These are phyloP conservation scores for Starmera quercuum DNA, from an alignment of 805 yeast genomes.

Conservation along the genomic window DNA sequence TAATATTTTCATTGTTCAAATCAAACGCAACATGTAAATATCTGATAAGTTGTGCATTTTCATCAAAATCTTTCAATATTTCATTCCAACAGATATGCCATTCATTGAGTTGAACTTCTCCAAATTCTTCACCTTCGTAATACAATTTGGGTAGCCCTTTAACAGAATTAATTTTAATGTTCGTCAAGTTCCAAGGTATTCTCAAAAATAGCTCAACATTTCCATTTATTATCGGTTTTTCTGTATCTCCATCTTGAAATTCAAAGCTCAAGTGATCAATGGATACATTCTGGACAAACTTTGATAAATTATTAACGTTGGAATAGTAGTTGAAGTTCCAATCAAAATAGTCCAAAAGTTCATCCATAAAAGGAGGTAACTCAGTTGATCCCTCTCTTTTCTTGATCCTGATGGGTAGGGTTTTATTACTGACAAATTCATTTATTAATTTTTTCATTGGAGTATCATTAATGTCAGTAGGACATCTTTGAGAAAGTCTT, in stretches of 20 bases:
- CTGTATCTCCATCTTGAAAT: constrained; percentile 24
- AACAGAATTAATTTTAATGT: constrained; percentile 26
- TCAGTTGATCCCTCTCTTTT: constrained; percentile 14
- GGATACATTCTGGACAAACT: constrained; percentile 27
- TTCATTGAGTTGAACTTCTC: constrained; percentile 32
- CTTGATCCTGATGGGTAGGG: constrained; percentile 11
- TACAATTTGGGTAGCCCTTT: constrained; percentile 35
- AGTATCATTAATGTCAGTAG: constrained; percentile 2
- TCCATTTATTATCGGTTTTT: constrained; percentile 30
- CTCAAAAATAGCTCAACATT: constrained; percentile 24
- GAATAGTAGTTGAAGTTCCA: constrained; percentile 10
- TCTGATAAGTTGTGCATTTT: constrained; percentile 9
- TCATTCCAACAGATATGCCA: constrained; percentile 40
- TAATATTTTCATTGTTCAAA: constrained; percentile 34
- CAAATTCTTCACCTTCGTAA: constrained; percentile 33
- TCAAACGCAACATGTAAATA: constrained; percentile 29
- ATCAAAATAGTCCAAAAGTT: constrained; percentile 9
- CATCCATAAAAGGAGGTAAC: constrained; percentile 14
- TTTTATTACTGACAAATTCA: constrained; percentile 10
- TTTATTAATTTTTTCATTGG: constrained; percentile 11
- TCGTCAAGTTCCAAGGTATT: constrained; percentile 22
- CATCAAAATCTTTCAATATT: constrained; percentile 15
- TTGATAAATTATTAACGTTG: constrained; percentile 2
- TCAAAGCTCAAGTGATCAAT: constrained; percentile 28
- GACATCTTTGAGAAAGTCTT: constrained; percentile 4